Conservation (phyloP, 108 stramenopile genomes). For the Chaetoceros muelleri region DNA sequence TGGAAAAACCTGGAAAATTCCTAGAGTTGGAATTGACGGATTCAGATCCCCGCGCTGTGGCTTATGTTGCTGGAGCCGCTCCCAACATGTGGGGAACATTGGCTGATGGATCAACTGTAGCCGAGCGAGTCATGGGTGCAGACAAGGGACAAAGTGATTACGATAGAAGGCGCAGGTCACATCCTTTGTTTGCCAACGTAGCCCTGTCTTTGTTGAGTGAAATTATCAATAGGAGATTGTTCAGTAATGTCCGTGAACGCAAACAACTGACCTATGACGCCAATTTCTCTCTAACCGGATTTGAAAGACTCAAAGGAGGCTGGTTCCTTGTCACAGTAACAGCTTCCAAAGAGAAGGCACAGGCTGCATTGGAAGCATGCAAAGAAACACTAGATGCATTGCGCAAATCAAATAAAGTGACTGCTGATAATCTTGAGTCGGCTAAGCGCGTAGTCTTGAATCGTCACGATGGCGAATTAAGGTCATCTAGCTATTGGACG, state of each 20-base stretch:
- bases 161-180: conserved; percentile 67
- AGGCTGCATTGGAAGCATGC: conserved; percentile 86
- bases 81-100: conserved; percentile 91
- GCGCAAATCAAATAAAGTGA: conserved; percentile 56
- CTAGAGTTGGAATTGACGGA: conserved; percentile 88
- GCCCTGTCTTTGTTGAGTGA: conserved; percentile 79
- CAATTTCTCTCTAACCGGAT: conserved; percentile 87
- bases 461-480: conserved; percentile 86
- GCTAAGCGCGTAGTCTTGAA: conserved; percentile 92
- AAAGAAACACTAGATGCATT: conserved; percentile 83
- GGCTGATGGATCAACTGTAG: conserved; percentile 70
- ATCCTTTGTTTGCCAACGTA: conserved; percentile 83
- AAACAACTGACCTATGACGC: conserved; percentile 96
- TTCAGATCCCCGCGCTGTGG: conserved; percentile 92
- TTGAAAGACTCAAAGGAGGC: conserved; percentile 87
- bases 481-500: conserved; percentile 83
- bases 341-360: conserved; percentile 91
- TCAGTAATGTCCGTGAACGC: conserved; percentile 88
- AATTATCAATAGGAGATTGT: conserved; percentile 88
- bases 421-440: conserved; percentile 88
- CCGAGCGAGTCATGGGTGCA: conserved; percentile 36
- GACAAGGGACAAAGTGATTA: conserved; percentile 71
- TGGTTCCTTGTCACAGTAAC: conserved; percentile 96
- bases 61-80: conserved; percentile 88
- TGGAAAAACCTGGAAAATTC: conserved; percentile 53